Evolutionary conservation across 2,329 filamentous ascomycete species (phyloP).

Genomic region (Fusarium falciforme): DNA sequence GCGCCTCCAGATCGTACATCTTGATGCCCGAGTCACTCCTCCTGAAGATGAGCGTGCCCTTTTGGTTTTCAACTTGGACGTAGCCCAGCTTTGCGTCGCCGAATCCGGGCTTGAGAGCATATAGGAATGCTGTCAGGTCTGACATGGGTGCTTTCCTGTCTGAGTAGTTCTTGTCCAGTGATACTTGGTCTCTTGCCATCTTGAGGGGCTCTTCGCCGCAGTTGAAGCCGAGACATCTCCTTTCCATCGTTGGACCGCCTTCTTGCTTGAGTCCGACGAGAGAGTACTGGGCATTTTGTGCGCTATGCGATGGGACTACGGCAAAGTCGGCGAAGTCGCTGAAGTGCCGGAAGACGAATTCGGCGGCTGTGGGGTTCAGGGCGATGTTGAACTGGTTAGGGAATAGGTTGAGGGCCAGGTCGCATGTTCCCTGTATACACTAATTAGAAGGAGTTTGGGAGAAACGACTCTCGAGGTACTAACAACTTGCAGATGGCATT

Average conservation of each 20-base stretch:
- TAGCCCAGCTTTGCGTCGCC: slow-evolving; percentile 7
- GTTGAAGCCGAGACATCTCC: slow-evolving; percentile 40
- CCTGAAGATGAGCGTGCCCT: slow-evolving; percentile 32
- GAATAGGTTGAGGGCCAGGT: slow-evolving; percentile 36
- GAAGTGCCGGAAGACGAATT: slow-evolving; percentile 26
- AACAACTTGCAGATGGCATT: slow-evolving; percentile 38
- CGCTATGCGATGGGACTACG: slow-evolving; percentile 41
- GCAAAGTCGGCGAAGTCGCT: slow-evolving; percentile 28
- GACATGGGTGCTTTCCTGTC: slow-evolving; percentile 34
- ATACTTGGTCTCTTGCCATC: slow-evolving; percentile 31
- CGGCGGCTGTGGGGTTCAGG: slow-evolving; percentile 32
- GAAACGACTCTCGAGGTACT: neutral
- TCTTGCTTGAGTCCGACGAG: slow-evolving; percentile 18
- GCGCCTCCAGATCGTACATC: slow-evolving; percentile 28
- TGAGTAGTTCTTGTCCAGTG: slow-evolving; percentile 29
- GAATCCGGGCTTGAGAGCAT: slow-evolving; percentile 20
- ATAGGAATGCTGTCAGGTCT: slow-evolving; percentile 34
- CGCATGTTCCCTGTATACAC: slow-evolving; percentile 32
- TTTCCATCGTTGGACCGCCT: slow-evolving; percentile 31
- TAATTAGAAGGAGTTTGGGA: neutral
- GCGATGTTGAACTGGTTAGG: slow-evolving; percentile 41
- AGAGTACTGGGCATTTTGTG: slow-evolving; percentile 38
- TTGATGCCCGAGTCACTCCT: slow-evolving; percentile 21
- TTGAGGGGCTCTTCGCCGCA: slow-evolving; percentile 33
- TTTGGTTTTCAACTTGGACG: slow-evolving; percentile 15